Conservation (phyloP, 2,329 filamentous ascomycete species). For the Cordyceps cicadae region DNA sequence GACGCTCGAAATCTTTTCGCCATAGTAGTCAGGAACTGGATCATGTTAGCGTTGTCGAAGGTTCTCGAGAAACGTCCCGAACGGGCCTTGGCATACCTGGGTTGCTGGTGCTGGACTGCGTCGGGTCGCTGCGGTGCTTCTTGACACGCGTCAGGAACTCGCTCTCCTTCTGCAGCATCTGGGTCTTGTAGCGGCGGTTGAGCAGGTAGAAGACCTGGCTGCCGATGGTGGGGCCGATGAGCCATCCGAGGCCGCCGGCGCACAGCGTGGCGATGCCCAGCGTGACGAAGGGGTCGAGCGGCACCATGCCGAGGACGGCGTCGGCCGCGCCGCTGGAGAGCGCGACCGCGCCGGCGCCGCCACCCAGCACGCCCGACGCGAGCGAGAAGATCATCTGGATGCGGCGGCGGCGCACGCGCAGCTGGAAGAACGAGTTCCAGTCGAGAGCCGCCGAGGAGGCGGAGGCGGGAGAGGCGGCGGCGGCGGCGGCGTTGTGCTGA, state of each 20-base stretch:
- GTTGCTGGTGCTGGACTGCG: conserved; percentile 79
- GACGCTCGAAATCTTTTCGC: conserved; percentile 94
- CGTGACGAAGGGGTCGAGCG: conserved; percentile 80
- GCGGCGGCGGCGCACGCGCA: conserved; percentile 76
- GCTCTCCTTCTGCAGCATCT: conserved; percentile 83
- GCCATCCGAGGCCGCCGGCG: conserved; percentile 76
- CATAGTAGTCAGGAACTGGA: conserved; percentile 90
- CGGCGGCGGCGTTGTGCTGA: conserved; percentile 14
- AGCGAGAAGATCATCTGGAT: conserved; percentile 76
- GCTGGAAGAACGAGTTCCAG: conserved; percentile 90
- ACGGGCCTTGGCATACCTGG: conserved; percentile 45
- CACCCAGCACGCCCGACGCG: conserved; percentile 52
- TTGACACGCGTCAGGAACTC: conserved; percentile 90
- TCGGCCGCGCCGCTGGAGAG: conserved; percentile 68
- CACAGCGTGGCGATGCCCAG: conserved; percentile 72
- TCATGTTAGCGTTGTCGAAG: conserved; percentile 14
- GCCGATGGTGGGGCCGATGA: conserved; percentile 75
- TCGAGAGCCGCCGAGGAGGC: conserved; percentile 42
- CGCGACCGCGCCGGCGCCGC: conserved; percentile 54
- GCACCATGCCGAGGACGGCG: conserved; percentile 59
- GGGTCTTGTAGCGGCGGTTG: conserved; percentile 60
- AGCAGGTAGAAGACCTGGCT: conserved; percentile 69
- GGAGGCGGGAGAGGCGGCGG: conserved; percentile 20
- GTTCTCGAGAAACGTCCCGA: too few species aligned
- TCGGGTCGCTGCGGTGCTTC: conserved; percentile 85